Evolutionary conservation across 495 filamentous ascomycete species (phyloP).

Genomic region (Massariosphaeria phaeospora): DNA sequence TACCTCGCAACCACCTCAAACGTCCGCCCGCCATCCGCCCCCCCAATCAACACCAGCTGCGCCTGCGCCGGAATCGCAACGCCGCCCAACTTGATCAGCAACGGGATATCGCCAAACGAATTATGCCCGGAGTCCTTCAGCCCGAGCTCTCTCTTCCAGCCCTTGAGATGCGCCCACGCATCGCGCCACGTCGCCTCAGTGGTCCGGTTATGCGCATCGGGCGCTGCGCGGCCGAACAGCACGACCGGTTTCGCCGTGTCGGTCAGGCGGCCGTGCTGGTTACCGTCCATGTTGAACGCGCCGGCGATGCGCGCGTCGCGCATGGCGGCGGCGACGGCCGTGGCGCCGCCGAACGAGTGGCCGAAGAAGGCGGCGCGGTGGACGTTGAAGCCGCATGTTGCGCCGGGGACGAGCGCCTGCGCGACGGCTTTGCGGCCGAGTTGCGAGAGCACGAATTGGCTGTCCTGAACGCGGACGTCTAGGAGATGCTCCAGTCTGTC

Average conservation of each 20-base stretch:
- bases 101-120: constrained; percentile 8
- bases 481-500: constrained; percentile 27
- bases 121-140: constrained; percentile 6
- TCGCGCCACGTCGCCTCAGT: constrained; percentile 8
- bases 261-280: neutral
- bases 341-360: constrained; percentile 54
- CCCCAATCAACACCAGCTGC: neutral
- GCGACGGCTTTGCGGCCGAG: constrained; percentile 1
- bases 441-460: constrained; percentile 18
- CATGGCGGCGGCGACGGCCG: constrained; percentile 43
- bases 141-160: constrained; percentile 19
- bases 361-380: constrained; percentile 32
- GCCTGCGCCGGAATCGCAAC: neutral
- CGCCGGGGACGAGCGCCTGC: constrained; percentile 13
- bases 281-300: constrained; percentile 49
- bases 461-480: constrained; percentile 9
- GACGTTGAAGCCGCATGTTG: constrained; percentile 10
- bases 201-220: constrained; percentile 10
- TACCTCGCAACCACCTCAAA: constrained; percentile 7
- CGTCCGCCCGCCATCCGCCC: neutral
- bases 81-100: constrained; percentile 11
- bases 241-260: constrained; percentile 10
- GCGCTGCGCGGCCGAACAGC: constrained; percentile 16
- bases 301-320: constrained; percentile 43
- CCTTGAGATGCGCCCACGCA: constrained; percentile 1